A percentile compares a stretch with the other conserved stretches of the same genome.
phyloP scores from a whole-genome alignment of 805 yeast species.

The Nakazawaea ernobii region DNA sequence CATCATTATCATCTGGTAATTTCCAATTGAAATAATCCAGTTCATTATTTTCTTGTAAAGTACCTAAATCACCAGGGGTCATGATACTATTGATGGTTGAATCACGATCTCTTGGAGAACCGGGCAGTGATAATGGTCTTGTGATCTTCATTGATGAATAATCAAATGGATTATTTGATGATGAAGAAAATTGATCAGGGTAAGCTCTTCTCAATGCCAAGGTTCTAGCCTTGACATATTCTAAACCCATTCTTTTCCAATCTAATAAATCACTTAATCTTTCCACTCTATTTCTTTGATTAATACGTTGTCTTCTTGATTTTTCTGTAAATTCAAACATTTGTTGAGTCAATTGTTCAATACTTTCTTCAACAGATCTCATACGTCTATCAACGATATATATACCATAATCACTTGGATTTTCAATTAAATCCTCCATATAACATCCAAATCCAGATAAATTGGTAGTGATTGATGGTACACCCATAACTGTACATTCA shows the following conservation, averaged over 20 bases:
- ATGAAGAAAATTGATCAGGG: slow-evolving; percentile 67
- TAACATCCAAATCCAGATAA: slow-evolving; percentile 96
- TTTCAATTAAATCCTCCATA: slow-evolving; percentile 96
- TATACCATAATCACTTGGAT: slow-evolving; percentile 92
- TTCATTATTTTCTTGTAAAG: slow-evolving; percentile 84
- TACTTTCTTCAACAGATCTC: slow-evolving; percentile 89
- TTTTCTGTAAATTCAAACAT: slow-evolving; percentile 87
- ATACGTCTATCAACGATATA: slow-evolving; percentile 93
- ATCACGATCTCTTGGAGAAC: slow-evolving; percentile 78
- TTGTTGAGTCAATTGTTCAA: slow-evolving; percentile 80
- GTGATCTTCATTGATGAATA: slow-evolving; percentile 53
- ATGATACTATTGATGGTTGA: slow-evolving; percentile 45
- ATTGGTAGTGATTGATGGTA: slow-evolving; percentile 94
- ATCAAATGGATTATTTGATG: slow-evolving; percentile 30
- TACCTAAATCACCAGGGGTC: slow-evolving; percentile 99
- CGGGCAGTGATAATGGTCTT: slow-evolving; percentile 94
- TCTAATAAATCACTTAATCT: slow-evolving; percentile 87
- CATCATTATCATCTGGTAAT: slow-evolving; percentile 19
- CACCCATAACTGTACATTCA: slow-evolving; percentile 99
- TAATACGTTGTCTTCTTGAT: slow-evolving; percentile 94
- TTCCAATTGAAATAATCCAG: slow-evolving; percentile 66
- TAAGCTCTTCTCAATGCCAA: slow-evolving; percentile 90
- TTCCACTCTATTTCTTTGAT: slow-evolving; percentile 96
- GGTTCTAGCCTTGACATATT: slow-evolving; percentile 91
- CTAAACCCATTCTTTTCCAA: slow-evolving; percentile 98